Base-by-base conservation (phyloP, 164 flowering plant species). In the Chimonanthus salicifolius region DNA sequence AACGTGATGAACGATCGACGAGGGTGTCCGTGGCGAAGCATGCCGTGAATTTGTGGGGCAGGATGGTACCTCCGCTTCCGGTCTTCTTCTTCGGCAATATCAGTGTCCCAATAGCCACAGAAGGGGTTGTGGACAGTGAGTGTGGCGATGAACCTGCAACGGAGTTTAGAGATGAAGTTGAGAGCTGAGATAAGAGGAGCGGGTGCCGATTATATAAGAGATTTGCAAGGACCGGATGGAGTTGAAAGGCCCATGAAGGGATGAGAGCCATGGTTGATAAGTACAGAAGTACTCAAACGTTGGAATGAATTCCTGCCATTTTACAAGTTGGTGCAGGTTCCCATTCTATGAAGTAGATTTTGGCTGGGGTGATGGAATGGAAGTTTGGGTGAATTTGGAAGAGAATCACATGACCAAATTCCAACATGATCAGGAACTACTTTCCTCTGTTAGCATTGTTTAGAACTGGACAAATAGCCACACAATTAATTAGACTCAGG, bases 1-100 rank as follows among this genome's bases (percentile, higher is more conserved):
- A 63, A 9, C 5, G 67, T 3, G 58, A 71, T 33, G 20, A 16
- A 6, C 50, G 15, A 6, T 6, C 44, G 0, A 62, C 15, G 6
- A 71, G 47, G n/a, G 48, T 1, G 7, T 83, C 81, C 20, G 1
- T 86, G 7, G 48, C 76, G 5, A 72, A 71, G 6, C 88, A 79
- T 67, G 20, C 75, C 0, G 89, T 88, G 69, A 84, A 87, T 47
- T 33, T 90, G 44, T 77, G 92, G 0, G 51, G 44, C 51, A 79
- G 83, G 70, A 81, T 77, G 70, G 10, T 8, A 0, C 85, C 81
- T 2, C 76, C 81, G 9, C n/a, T 82, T 54, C 71, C 82, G 1
- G 74, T 79, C n/a, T 0, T 68, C 13, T 77, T 80, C 1, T 47
- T 84, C 0, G 94, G 92, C 54, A 88, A 90, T 47, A 64, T 82